Percentiles rank a stretch among this genome's conserved stretches.
phyloP scores from a whole-genome alignment of 1,284 basidiomycete species.

The Trametes sp. region DNA sequence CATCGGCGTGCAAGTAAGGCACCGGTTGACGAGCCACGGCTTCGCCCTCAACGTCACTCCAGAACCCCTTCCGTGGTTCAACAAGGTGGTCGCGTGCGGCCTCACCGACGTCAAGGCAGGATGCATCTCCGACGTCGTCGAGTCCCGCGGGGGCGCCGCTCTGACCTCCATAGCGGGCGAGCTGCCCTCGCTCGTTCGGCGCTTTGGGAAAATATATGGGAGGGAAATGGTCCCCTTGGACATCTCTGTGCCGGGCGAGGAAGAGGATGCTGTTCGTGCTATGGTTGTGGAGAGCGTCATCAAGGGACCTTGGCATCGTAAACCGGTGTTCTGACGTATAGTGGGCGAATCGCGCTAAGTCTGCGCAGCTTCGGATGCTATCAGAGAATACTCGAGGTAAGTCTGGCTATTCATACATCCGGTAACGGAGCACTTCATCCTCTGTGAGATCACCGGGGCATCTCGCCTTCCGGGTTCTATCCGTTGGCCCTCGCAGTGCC shows the following conservation, averaged over 20 bases:
- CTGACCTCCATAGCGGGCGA: conserved; percentile 53
- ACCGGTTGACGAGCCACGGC: conserved; percentile 93
- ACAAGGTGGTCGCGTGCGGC: conserved; percentile 91
- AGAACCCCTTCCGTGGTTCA: conserved; percentile 87
- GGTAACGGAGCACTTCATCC: background rate
- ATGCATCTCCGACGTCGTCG: conserved; percentile 59
- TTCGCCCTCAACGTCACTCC: conserved; percentile 92
- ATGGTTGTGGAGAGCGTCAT: conserved; percentile 38
- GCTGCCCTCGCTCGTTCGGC: conserved; percentile 57
- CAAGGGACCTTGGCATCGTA: conserved; percentile 30
- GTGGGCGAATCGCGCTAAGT: background rate
- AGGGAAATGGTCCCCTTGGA: conserved; percentile 64
- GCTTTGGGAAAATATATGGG: conserved; percentile 61
- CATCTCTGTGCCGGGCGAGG: conserved; percentile 53
- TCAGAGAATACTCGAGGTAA: background rate
- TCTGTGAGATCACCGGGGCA: background rate
- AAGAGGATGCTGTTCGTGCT: conserved; percentile 56
- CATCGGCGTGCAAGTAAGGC: conserved; percentile 96
- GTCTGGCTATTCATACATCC: background rate
- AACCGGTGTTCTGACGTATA: conserved; percentile 15
- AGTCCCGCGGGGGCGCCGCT: conserved; percentile 23
- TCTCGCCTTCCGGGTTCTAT: background rate
- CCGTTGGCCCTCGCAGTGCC: background rate
- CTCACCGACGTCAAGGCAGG: conserved; percentile 86
- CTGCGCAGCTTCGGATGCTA: background rate